phyloP scores from a whole-genome alignment of 352 stramenopile genomes.

The Pythium volutum region DNA sequence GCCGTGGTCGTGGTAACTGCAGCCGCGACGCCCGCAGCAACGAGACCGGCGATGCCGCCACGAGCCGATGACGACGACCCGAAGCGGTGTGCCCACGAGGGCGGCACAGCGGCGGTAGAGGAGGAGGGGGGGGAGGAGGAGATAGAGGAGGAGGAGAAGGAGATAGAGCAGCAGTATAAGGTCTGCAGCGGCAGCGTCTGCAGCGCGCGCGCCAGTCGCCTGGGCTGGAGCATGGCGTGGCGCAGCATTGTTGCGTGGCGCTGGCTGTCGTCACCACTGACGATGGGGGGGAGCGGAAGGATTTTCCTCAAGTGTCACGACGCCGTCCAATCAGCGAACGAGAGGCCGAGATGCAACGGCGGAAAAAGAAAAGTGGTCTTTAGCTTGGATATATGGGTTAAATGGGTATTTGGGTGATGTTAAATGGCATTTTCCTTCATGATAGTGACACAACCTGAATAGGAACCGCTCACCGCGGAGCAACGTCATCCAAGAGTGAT shows the following conservation, averaged over 20 bases:
- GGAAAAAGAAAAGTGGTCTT: slow-evolving; percentile 15
- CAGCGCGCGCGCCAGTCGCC: neutral
- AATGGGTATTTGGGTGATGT: slow-evolving; percentile 8
- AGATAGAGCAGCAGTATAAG: no score
- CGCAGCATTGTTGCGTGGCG: neutral
- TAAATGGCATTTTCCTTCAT: neutral
- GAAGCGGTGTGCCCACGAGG: neutral
- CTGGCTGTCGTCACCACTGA: neutral
- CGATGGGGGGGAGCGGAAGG: neutral
- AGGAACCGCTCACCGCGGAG: neutral
- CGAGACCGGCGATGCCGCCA: neutral
- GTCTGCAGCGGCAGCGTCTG: slow-evolving; percentile 2
- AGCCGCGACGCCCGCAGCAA: slow-evolving; percentile 3
- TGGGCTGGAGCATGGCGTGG: slow-evolving; percentile 4
- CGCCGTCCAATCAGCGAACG: slow-evolving; percentile 17
- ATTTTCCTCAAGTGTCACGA: neutral
- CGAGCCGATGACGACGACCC: neutral
- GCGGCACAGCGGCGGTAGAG: neutral
- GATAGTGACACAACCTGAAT: slow-evolving; percentile 17
- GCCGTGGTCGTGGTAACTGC: slow-evolving; percentile 6
- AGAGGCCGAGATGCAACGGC: slow-evolving; percentile 18
- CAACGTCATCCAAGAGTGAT: no score
- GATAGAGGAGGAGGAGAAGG: neutral
- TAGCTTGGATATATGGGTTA: neutral
- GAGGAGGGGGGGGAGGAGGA: neutral